Evolutionary conservation across 2,329 filamentous ascomycete species (phyloP).

Genomic region (Scedosporium minutisporum): DNA sequence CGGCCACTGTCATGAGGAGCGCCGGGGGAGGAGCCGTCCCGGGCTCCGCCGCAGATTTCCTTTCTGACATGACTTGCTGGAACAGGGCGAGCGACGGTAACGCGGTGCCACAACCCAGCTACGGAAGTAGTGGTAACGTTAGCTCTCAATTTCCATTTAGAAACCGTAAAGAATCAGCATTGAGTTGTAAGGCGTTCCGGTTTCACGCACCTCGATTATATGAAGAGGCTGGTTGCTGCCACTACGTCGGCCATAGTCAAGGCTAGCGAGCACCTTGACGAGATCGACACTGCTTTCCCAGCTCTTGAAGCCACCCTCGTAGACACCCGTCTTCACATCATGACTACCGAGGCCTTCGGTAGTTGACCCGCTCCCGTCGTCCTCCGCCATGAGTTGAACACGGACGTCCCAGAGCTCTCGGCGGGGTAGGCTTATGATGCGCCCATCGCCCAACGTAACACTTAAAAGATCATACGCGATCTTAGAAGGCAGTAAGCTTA

Average conservation of each 20-base stretch:
- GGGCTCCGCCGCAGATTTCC: constrained; percentile 8
- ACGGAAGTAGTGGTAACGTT: constrained; percentile 13
- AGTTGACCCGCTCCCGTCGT: constrained; percentile 32
- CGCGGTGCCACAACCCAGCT: constrained; percentile 73
- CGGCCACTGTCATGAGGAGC: constrained; percentile 58
- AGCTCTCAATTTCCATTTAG: not conserved
- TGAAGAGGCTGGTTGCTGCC: not conserved
- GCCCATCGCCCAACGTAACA: constrained; percentile 49
- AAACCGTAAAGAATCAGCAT: not conserved
- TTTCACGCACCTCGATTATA: constrained; percentile 4
- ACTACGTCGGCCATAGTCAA: constrained; percentile 19
- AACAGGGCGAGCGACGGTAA: constrained; percentile 64
- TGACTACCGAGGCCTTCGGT: constrained; percentile 51
- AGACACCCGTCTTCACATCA: constrained; percentile 72
- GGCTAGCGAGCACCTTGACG: constrained; percentile 52
- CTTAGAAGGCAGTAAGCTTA: constrained; percentile 59
- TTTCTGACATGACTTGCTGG: constrained; percentile 41
- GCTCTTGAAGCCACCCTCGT: constrained; percentile 82
- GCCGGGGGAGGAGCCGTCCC: constrained; percentile 11
- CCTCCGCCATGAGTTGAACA: constrained; percentile 70
- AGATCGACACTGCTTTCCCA: constrained; percentile 82
- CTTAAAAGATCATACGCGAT: constrained; percentile 57
- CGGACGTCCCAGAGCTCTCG: constrained; percentile 75
- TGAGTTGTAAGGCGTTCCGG: not conserved
- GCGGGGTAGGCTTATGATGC: constrained; percentile 50